Conservation (phyloP, 108 stramenopile species). For the Skeletonema potamos region DNA sequence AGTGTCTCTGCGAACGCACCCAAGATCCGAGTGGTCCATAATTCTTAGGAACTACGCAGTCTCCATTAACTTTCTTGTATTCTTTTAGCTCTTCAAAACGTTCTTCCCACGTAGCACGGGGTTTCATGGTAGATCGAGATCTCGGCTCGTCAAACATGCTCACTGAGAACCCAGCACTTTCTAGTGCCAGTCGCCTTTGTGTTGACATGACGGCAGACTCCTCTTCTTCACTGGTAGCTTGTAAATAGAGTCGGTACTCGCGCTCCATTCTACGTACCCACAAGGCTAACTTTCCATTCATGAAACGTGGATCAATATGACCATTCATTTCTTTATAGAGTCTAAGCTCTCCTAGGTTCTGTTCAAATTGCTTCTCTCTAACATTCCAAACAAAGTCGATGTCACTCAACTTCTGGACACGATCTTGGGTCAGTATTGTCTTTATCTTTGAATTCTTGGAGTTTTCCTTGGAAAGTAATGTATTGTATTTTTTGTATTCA, state of each 20-base stretch:
- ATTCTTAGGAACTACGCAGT: slow-evolving; percentile 36
- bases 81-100: slow-evolving; percentile 42
- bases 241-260: slow-evolving; percentile 15
- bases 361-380: slow-evolving; percentile 10
- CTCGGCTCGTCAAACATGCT: slow-evolving; percentile 40
- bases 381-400: slow-evolving; percentile 11
- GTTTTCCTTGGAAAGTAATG: not conserved
- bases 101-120: slow-evolving; percentile 44
- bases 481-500: slow-evolving; percentile 11
- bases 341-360: not conserved
- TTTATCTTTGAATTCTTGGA: slow-evolving; percentile 7
- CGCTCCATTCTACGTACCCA: slow-evolving; percentile 16
- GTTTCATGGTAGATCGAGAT: slow-evolving; percentile 9
- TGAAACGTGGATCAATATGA: not conserved
- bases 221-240: not conserved
- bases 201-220: slow-evolving; percentile 14
- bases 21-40: slow-evolving; percentile 40
- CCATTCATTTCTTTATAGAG: slow-evolving; percentile 17
- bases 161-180: slow-evolving; percentile 27
- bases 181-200: slow-evolving; percentile 24
- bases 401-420: slow-evolving; percentile 3
- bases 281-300: slow-evolving; percentile 7
- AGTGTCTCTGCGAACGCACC: slow-evolving; percentile 45
- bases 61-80: slow-evolving; percentile 29
- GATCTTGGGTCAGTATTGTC: slow-evolving; percentile 6